Evolutionary conservation across 2,329 filamentous ascomycete genomes (phyloP).

Genomic region (Ambrosiella cleistominuta): DNA sequence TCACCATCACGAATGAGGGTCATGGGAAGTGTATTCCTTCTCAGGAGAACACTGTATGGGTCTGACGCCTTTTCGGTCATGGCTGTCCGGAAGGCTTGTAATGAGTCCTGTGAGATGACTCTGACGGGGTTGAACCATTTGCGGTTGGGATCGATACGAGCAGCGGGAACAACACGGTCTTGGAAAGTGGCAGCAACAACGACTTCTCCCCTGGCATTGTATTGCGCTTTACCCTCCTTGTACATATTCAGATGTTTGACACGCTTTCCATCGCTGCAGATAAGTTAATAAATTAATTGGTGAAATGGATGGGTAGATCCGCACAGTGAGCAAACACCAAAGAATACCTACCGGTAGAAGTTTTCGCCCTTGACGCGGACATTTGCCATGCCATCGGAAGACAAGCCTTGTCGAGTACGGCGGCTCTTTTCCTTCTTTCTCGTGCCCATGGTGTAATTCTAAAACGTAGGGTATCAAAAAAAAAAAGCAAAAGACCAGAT

Average conservation of each 20-base stretch:
- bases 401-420: slow-evolving; percentile 70
- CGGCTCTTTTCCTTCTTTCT: slow-evolving; percentile 81
- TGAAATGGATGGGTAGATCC: too few species aligned
- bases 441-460: slow-evolving; percentile 49
- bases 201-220: slow-evolving; percentile 70
- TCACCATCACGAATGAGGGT: slow-evolving; percentile 68
- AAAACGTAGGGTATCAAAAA: slow-evolving; percentile 10
- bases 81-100: slow-evolving; percentile 74
- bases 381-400: slow-evolving; percentile 73
- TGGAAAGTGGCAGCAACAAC: slow-evolving; percentile 72
- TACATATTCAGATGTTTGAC: slow-evolving; percentile 78
- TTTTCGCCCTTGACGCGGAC: slow-evolving; percentile 93
- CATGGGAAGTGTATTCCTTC: slow-evolving; percentile 95
- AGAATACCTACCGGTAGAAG: slow-evolving; percentile 59
- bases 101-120: slow-evolving; percentile 69
- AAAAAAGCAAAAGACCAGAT: slow-evolving; percentile 13
- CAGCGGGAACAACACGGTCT: slow-evolving; percentile 61
- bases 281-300: background rate
- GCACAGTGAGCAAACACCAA: too few species aligned
- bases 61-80: slow-evolving; percentile 81
- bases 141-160: slow-evolving; percentile 84
- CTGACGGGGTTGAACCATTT: slow-evolving; percentile 97
- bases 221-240: slow-evolving; percentile 68
- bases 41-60: slow-evolving; percentile 86
- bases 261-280: slow-evolving; percentile 52